These are phyloP conservation scores for Termitomyces sp. DNA, from an alignment of 768 basidiomycete species.

Conservation along the genomic window DNA sequence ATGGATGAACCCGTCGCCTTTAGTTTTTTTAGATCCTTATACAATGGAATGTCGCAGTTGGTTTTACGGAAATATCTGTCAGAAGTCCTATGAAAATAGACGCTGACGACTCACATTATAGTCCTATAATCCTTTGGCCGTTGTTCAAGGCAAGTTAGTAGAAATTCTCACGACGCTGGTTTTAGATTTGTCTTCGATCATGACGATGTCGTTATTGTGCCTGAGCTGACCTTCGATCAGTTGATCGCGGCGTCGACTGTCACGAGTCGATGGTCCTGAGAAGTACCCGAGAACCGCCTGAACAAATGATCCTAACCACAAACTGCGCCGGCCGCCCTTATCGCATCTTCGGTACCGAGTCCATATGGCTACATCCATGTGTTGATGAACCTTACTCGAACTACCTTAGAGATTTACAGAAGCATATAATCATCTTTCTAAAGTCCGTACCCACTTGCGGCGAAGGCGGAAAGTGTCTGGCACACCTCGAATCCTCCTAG, in stretches of 20 bases:
- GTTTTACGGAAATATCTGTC: conserved; percentile 3
- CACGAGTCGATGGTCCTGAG: conserved; percentile 25
- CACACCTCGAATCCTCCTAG: conserved; percentile 47
- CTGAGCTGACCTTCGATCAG: conserved; percentile 27
- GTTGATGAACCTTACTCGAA: conserved; percentile 20
- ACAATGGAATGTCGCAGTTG: not conserved
- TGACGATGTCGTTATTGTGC: conserved; percentile 25
- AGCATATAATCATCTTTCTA: conserved; percentile 11
- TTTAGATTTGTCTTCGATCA: conserved; percentile 27
- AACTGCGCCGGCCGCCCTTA: conserved; percentile 20
- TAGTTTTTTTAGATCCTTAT: not conserved
- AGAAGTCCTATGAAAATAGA: not conserved
- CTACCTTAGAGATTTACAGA: not conserved
- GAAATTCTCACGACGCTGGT: conserved; percentile 6
- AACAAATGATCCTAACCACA: conserved; percentile 16
- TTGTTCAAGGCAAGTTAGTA: not conserved
- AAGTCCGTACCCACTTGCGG: conserved; percentile 33
- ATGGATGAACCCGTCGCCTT: conserved; percentile 14
- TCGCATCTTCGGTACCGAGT: conserved; percentile 28
- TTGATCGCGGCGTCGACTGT: conserved; percentile 26
- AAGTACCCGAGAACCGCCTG: conserved; percentile 28
- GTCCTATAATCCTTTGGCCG: not conserved
- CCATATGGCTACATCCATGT: conserved; percentile 16
- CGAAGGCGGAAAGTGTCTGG: conserved; percentile 43
- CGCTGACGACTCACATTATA: not conserved